A percentile compares a stretch with the other conserved stretches of the same genome.
These are phyloP conservation scores for Penicillium daleae DNA, from an alignment of 495 filamentous ascomycete species.

Conservation along the genomic window DNA sequence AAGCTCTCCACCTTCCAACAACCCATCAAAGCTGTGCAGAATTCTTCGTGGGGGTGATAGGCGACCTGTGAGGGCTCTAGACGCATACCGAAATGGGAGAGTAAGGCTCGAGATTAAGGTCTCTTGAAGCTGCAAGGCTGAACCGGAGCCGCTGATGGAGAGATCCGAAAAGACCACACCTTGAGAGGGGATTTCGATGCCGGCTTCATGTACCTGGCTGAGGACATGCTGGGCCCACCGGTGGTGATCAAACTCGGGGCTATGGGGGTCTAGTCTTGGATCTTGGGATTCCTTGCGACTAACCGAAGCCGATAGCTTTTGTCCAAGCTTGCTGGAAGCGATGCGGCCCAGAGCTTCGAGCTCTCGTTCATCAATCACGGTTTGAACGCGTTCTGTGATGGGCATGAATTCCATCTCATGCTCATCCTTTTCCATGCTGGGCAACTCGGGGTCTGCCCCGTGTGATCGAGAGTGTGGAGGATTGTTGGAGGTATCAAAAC, in stretches of 20 bases:
- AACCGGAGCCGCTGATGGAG: conserved; percentile 53
- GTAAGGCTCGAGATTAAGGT: conserved; percentile 48
- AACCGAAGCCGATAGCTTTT: conserved; percentile 23
- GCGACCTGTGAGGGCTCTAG: conserved; percentile 34
- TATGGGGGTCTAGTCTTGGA: conserved; percentile 54
- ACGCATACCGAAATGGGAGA: conserved; percentile 41
- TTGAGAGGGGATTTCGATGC: conserved; percentile 33
- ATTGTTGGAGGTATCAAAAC: neutral
- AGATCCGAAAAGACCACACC: conserved; percentile 53
- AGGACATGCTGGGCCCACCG: conserved; percentile 53
- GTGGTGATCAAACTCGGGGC: conserved; percentile 55
- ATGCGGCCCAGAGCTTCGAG: conserved; percentile 29
- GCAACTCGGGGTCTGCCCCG: neutral
- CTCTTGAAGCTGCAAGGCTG: conserved; percentile 53
- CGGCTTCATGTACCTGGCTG: conserved; percentile 37
- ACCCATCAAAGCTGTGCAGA: conserved; percentile 40
- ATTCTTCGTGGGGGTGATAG: conserved; percentile 30
- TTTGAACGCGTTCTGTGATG: conserved; percentile 18
- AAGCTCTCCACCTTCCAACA: conserved; percentile 41
- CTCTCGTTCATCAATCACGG: conserved; percentile 27
- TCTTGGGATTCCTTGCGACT: conserved; percentile 32
- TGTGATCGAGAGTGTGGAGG: neutral
- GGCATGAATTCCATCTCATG: conserved; percentile 24
- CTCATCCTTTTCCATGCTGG: conserved; percentile 23
- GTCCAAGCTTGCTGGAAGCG: conserved; percentile 34